Percentiles rank a stretch among this genome's conserved stretches.
phyloP scores from a whole-genome alignment of 1,284 basidiomycete species.

The Testicularia cyperi region DNA sequence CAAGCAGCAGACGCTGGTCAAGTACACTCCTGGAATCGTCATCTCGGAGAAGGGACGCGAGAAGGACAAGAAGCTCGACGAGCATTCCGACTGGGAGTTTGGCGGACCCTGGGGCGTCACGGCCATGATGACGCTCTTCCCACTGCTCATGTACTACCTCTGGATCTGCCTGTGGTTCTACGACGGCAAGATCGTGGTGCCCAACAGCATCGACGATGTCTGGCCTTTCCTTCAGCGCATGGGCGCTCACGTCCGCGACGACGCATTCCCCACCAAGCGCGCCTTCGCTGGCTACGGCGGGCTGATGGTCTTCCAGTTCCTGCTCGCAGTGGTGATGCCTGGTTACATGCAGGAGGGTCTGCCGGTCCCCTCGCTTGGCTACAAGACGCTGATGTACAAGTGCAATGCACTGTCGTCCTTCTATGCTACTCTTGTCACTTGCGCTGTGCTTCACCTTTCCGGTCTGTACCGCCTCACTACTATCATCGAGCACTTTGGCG shows the following conservation, averaged over 20 bases:
- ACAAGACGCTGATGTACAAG: slow-evolving; percentile 91
- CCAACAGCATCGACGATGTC: slow-evolving; percentile 72
- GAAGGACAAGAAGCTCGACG: slow-evolving; percentile 56
- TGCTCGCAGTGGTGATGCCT: slow-evolving; percentile 85
- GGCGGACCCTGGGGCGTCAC: slow-evolving; percentile 88
- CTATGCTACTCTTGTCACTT: slow-evolving; percentile 80
- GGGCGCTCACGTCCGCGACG: slow-evolving; percentile 81
- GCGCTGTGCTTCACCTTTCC: slow-evolving; percentile 75
- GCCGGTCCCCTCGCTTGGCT: slow-evolving; percentile 63
- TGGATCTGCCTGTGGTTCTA: slow-evolving; percentile 98
- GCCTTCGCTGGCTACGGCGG: slow-evolving; percentile 74
- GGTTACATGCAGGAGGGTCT: slow-evolving; percentile 82
- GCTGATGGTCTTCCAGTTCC: slow-evolving; percentile 83
- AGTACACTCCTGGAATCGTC: slow-evolving; percentile 56
- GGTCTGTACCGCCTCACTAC: slow-evolving; percentile 85
- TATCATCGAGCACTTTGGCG: slow-evolving; percentile 95
- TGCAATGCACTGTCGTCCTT: slow-evolving; percentile 82
- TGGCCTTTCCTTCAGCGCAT: slow-evolving; percentile 78
- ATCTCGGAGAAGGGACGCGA: slow-evolving; percentile 55
- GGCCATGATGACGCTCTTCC: slow-evolving; percentile 93
- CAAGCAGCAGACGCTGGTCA: slow-evolving; percentile 48
- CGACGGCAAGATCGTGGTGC: slow-evolving; percentile 80
- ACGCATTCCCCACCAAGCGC: slow-evolving; percentile 84
- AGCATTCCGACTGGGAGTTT: slow-evolving; percentile 69
- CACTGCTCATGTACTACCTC: slow-evolving; percentile 91